phyloP scores from a whole-genome alignment of 2,329 filamentous ascomycete genomes.

The Pseudocercospora macadamiae region DNA sequence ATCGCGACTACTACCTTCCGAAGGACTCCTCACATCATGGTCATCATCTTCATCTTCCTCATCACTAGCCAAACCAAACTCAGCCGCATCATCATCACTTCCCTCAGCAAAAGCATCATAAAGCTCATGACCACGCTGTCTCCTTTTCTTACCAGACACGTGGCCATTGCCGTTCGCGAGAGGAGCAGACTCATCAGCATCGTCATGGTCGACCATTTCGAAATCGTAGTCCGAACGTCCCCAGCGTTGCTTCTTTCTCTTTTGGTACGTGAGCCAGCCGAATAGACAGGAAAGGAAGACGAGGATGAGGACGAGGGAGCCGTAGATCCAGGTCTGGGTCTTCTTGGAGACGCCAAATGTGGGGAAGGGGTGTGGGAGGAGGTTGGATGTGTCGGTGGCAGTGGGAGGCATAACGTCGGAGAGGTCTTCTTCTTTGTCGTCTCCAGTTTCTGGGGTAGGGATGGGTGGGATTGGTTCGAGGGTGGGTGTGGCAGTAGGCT shows the following conservation, averaged over 20 bases:
- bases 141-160: constrained; percentile 43
- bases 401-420: constrained; percentile 20
- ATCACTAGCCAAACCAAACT: constrained; percentile 29
- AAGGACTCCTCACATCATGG: constrained; percentile 19
- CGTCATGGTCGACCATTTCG: constrained; percentile 84
- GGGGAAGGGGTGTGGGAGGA: constrained; percentile 83
- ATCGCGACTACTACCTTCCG: constrained; percentile 14
- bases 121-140: constrained; percentile 77
- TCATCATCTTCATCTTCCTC: constrained; percentile 31
- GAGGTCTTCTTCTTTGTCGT: constrained; percentile 31
- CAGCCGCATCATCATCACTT: constrained; percentile 69
- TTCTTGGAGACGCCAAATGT: constrained; percentile 85
- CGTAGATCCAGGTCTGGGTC: constrained; percentile 93
- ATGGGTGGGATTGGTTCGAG: constrained; percentile 43
- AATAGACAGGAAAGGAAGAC: constrained; percentile 76
- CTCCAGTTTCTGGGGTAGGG: constrained; percentile 31
- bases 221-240: constrained; percentile 85
- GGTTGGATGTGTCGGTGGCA: constrained; percentile 52
- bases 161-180: constrained; percentile 36
- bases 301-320: constrained; percentile 79
- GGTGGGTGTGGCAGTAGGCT: constrained; percentile 46
- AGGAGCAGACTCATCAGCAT: constrained; percentile 49
- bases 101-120: constrained; percentile 98
- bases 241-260: constrained; percentile 64
- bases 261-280: constrained; percentile 78